Evolutionary conservation across 495 filamentous ascomycete genomes (phyloP).

Genomic region (Penicillium salamii): DNA sequence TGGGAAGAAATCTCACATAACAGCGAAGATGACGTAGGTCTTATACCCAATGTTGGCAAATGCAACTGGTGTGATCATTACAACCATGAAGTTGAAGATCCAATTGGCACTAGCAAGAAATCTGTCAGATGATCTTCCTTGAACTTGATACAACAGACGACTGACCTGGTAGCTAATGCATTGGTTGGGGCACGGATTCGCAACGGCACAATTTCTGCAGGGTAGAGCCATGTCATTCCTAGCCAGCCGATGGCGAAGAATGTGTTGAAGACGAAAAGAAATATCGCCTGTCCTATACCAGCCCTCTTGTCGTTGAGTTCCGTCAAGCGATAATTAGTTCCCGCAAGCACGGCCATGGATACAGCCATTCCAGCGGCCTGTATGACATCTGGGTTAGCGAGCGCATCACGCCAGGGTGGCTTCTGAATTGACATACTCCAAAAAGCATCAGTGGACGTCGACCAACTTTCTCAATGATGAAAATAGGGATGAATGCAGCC

Average conservation of each 20-base stretch:
- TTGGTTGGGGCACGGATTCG: constrained; percentile 25
- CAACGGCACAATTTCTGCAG: constrained; percentile 56
- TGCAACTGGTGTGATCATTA: constrained; percentile 58
- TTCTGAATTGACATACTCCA: constrained; percentile 41
- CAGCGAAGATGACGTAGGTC: constrained; percentile 66
- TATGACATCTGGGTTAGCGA: too few relatives aligned
- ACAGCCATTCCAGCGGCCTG: constrained; percentile 53
- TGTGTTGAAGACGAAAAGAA: constrained; percentile 61
- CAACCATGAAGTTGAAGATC: constrained; percentile 61
- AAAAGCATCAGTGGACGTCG: constrained; percentile 66
- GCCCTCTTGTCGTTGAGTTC: constrained; percentile 30
- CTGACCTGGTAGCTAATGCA: constrained; percentile 16
- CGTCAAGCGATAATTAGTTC: constrained; percentile 35
- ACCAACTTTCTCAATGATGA: constrained; percentile 62
- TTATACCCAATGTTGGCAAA: constrained; percentile 62
- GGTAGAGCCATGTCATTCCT: constrained; percentile 69
- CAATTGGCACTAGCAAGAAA: constrained; percentile 37
- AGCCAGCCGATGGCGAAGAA: constrained; percentile 73
- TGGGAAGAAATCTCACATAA: constrained; percentile 15
- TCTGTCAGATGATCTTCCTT: not conserved
- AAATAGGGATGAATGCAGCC: constrained; percentile 64
- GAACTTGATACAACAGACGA: not conserved
- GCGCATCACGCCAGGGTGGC: too few relatives aligned
- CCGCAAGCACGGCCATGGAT: constrained; percentile 60
- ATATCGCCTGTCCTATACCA: constrained; percentile 43